Evolutionary conservation across 805 yeast genomes (phyloP).

Genomic region (Martiniozyma abietophila): DNA sequence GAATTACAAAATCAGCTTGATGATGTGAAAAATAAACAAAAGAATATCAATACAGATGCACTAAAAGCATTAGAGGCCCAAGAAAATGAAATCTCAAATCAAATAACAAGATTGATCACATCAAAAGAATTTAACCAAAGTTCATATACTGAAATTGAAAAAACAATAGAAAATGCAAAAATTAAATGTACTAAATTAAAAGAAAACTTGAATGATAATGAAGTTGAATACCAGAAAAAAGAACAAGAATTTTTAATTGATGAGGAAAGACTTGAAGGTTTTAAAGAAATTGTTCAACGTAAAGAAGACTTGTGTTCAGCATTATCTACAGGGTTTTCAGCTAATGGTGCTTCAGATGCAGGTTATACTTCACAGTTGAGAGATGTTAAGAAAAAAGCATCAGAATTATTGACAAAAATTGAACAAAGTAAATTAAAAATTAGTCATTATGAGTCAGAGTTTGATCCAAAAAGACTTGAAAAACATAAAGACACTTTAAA

Average conservation of each 20-base stretch:
- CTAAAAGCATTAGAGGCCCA: slow-evolving; percentile 49
- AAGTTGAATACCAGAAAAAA: slow-evolving; percentile 28
- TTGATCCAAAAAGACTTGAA: slow-evolving; percentile 37
- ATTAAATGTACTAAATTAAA: slow-evolving; percentile 15
- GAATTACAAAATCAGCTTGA: slow-evolving; percentile 46
- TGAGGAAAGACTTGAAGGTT: slow-evolving; percentile 33
- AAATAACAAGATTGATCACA: slow-evolving; percentile 60
- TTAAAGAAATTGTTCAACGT: slow-evolving; percentile 39
- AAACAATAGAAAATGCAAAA: slow-evolving; percentile 12
- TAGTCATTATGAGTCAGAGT: slow-evolving; percentile 35
- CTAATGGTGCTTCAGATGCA: slow-evolving; percentile 64
- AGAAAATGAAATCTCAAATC: slow-evolving; percentile 51
- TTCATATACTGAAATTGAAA: slow-evolving; percentile 27
- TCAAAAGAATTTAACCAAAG: slow-evolving; percentile 36
- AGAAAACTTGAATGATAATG: background rate
- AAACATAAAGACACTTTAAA: slow-evolving; percentile 47
- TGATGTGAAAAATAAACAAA: slow-evolving; percentile 39
- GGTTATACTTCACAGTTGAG: slow-evolving; percentile 71
- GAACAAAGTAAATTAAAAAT: slow-evolving; percentile 54
- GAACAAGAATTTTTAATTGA: slow-evolving; percentile 38
- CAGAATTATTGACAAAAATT: slow-evolving; percentile 43
- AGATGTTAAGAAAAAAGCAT: slow-evolving; percentile 47
- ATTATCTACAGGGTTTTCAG: slow-evolving; percentile 81
- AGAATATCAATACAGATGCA: slow-evolving; percentile 50
- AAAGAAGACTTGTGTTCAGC: slow-evolving; percentile 78